Evolutionary conservation across 805 yeast genomes (phyloP), one percentile per base, ranked within the genome.

Genomic region (Priceomyces fermenticarens): DNA sequence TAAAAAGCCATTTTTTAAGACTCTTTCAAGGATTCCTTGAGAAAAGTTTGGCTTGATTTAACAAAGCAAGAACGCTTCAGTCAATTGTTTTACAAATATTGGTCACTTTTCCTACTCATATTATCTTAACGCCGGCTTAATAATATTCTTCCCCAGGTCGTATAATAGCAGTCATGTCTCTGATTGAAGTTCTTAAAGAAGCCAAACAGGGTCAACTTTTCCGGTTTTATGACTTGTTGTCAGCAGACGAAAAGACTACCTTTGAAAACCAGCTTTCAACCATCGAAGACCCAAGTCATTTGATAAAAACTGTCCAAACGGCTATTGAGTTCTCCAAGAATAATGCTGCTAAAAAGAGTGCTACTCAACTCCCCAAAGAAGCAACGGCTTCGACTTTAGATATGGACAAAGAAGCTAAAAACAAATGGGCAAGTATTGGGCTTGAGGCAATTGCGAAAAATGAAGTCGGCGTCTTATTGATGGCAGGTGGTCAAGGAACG

Each of bases 401-500:
- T 23, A 51, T 71, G 29, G 63, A 62, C 12, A 40, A 41, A 1
- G 59, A 52, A 10, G 54, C 60, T 32, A 56, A 58, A 32, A 48
- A 46, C 3, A 32, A 52, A 10, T 84, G 83, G 79, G 49, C 53
- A 15, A 41, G 61, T 2, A 32, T 65, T 11, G 99, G 99, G 10
- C 61, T 83, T 12, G 67, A 78, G 17, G 85, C 91, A 25, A 83
- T 93, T 40, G 62, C 77, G 12, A 61, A 70, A 10, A 83, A 83
- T 48, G 78, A 85, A 54, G 98, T 91, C 16, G 99, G 88, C 27
- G 91, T 93, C 4, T 72, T 93, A 32, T 71, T 93, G 39, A 84
- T 93, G 86, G 97, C 99, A 10, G 99, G 99, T 42, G 99, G 99
- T 37, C 99, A 93, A 63, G 99, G 99, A 26, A 86, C 97, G 6